Evolutionary conservation across 1,284 basidiomycete genomes (phyloP).

Genomic region (Rhodotorula sp.): DNA sequence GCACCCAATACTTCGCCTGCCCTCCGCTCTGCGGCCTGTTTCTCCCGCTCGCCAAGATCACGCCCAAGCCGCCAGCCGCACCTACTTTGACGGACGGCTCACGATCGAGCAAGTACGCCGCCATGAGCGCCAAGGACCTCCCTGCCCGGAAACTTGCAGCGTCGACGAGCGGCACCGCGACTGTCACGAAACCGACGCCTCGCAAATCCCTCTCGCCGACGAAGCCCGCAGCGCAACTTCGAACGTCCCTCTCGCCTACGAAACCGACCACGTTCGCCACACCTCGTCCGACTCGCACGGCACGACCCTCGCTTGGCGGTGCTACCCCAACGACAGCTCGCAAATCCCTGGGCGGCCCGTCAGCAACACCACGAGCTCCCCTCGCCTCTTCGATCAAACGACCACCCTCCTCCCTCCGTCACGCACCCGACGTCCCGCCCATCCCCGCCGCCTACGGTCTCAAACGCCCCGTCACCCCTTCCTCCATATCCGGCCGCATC

Average conservation of each 20-base stretch:
- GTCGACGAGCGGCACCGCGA: neutral
- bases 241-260: conserved; percentile 24
- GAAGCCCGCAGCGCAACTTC: conserved; percentile 38
- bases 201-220: conserved; percentile 2
- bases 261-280: conserved; percentile 50
- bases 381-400: conserved; percentile 19
- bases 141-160: conserved; percentile 7
- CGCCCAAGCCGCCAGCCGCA: conserved; percentile 8
- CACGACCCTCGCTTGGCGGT: conserved; percentile 29
- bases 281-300: conserved; percentile 40
- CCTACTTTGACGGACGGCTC: conserved; percentile 63
- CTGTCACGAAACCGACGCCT: conserved; percentile 1
- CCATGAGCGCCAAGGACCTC: conserved; percentile 41
- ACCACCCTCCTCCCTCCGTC: conserved; percentile 26
- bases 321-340: conserved; percentile 13
- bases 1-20: conserved; percentile 83
- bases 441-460: conserved; percentile 32
- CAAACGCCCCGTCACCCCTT: conserved; percentile 22
- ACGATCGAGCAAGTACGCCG: conserved; percentile 72
- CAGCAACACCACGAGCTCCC: conserved; percentile 11
- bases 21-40: conserved; percentile 86
- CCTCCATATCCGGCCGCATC: conserved; percentile 17
- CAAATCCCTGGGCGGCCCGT: conserved; percentile 18
- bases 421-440: conserved; percentile 32
- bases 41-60: conserved; percentile 72